These are phyloP conservation scores for Fusarium sp. DNA, from an alignment of 2,329 filamentous ascomycete genomes.

Conservation along the genomic window DNA sequence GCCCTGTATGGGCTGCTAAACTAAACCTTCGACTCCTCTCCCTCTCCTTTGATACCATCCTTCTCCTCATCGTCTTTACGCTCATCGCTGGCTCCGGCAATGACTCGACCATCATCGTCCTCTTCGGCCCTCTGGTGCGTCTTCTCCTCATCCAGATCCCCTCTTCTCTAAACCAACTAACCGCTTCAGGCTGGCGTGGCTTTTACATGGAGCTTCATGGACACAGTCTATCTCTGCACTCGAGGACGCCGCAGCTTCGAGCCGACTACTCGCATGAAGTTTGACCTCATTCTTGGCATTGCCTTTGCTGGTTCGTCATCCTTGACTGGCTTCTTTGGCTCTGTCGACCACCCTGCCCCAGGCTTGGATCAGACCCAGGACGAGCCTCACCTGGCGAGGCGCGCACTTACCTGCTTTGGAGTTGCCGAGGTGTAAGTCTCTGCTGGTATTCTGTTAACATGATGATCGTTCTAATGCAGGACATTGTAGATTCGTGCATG, in stretches of 20 bases:
- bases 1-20: conserved; percentile 17
- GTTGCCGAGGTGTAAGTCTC: conserved; percentile 27
- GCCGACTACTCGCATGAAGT: conserved; percentile 1
- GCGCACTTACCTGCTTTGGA: conserved; percentile 31
- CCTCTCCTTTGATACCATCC: conserved; percentile 25
- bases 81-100: conserved; percentile 9
- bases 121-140: conserved; percentile 29
- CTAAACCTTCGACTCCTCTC: conserved; percentile 34
- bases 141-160: no score
- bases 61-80: conserved; percentile 18
- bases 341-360: conserved; percentile 7
- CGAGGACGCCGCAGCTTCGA: conserved; percentile 4
- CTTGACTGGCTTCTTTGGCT: conserved; percentile 14
- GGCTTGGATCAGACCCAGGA: conserved; percentile 20
- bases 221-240: conserved; percentile 19
- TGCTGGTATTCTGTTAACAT: background rate
- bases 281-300: conserved; percentile 7
- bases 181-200: conserved; percentile 9
- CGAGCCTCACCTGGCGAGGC: conserved; percentile 26
- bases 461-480: background rate
- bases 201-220: conserved; percentile 20
- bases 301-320: conserved; percentile 12
- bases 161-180: background rate
- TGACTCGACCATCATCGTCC: background rate
- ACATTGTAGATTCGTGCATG: conserved; percentile 15